Evolutionary conservation across 176 grass and related monocot species (phyloP).

Genomic region (Bromus sterilis): DNA sequence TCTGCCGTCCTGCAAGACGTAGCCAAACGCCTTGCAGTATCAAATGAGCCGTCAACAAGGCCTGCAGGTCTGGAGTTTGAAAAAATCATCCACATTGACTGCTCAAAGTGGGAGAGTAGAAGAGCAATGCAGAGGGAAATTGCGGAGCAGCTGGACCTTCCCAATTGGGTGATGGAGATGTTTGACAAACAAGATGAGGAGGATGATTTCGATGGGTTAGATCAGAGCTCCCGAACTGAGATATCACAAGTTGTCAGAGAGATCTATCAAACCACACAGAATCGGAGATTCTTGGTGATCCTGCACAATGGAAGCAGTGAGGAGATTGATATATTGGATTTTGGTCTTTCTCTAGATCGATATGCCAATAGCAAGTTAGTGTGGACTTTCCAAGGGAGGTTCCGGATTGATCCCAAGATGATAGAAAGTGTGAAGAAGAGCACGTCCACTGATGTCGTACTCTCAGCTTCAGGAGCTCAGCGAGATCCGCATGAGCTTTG

Average conservation of each 20-base stretch:
- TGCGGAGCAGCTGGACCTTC: background rate
- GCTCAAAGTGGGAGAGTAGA: background rate
- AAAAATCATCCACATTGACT: background rate
- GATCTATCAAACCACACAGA: background rate
- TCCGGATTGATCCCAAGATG: background rate
- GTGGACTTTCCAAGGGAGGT: background rate
- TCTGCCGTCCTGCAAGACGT: background rate
- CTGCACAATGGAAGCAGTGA: background rate
- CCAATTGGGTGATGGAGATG: too few species aligned
- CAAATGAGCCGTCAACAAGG: background rate
- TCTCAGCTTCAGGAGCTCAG: background rate
- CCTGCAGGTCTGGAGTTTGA: background rate
- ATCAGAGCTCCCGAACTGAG: too few species aligned
- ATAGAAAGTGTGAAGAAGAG: background rate
- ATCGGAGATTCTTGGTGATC: background rate
- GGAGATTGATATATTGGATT: background rate
- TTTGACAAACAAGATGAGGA: too few species aligned
- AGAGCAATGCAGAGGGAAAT: background rate
- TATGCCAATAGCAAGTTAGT: background rate
- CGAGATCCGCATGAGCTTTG: background rate
- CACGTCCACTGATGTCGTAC: background rate
- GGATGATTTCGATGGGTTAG: too few species aligned
- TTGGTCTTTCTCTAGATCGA: background rate
- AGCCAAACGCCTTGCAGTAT: background rate
- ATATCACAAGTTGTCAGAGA: too few species aligned